Percentiles rank a stretch among this genome's conserved stretches.
phyloP scores from a whole-genome alignment of 495 filamentous ascomycete genomes.

The Penicillium mononematosum region DNA sequence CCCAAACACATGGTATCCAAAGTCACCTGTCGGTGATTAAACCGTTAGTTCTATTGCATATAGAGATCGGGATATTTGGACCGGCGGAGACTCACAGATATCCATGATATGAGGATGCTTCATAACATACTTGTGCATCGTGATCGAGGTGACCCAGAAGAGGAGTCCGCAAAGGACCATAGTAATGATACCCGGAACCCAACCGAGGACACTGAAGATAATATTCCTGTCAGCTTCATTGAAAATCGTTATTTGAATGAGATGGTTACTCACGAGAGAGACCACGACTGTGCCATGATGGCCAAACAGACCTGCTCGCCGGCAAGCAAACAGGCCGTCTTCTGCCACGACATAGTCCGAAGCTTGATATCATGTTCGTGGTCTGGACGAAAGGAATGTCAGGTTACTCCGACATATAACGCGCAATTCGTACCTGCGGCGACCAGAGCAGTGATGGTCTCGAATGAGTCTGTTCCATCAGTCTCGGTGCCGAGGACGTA shows the following conservation, averaged over 20 bases:
- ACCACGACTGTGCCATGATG: slow-evolving; percentile 52
- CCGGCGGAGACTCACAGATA: slow-evolving; percentile 35
- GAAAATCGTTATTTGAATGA: neutral
- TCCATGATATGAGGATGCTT: slow-evolving; percentile 47
- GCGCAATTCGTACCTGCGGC: slow-evolving; percentile 21
- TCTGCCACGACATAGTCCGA: slow-evolving; percentile 51
- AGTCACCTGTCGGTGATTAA: slow-evolving; percentile 22
- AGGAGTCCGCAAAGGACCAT: slow-evolving; percentile 34
- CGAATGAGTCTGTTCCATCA: slow-evolving; percentile 18
- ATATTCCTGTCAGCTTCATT: neutral
- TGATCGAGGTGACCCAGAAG: slow-evolving; percentile 46
- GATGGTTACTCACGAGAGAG: slow-evolving; percentile 37
- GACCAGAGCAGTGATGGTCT: slow-evolving; percentile 28
- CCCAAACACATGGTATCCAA: slow-evolving; percentile 46
- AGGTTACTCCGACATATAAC: neutral
- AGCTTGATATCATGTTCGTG: slow-evolving; percentile 48
- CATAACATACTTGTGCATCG: slow-evolving; percentile 52
- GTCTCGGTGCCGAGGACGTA: slow-evolving; percentile 13
- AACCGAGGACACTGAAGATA: slow-evolving; percentile 39
- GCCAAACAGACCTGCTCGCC: slow-evolving; percentile 50
- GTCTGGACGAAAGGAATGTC: slow-evolving; percentile 23
- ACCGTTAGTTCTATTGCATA: neutral
- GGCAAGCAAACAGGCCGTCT: slow-evolving; percentile 43
- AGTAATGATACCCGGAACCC: slow-evolving; percentile 48
- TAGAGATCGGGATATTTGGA: neutral